Evolutionary conservation across 768 basidiomycete species (phyloP), one percentile per base, ranked within the genome.

Genomic region (Boletus barrowsii): DNA sequence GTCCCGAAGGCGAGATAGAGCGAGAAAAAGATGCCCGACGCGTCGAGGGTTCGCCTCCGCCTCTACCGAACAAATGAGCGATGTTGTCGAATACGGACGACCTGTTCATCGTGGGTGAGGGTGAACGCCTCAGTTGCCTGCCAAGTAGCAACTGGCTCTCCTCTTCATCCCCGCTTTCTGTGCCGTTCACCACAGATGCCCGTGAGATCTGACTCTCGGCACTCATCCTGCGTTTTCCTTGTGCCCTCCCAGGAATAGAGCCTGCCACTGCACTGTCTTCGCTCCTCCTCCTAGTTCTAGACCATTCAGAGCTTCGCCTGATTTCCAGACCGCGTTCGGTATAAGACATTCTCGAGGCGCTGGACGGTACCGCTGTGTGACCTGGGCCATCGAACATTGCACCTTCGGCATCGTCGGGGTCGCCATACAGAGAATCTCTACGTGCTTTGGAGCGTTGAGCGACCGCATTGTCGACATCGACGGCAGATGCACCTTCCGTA

Each of bases 401-500:
- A 18, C 83, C 83, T 44, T 82, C 82, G 46, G 76, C 82, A 59
- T 82, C 80, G 56, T 79, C 82, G 10, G 56, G 48, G 18, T 40
- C 58, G 39, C 79, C 83, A 47, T 82, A 79, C 47, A 84, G 83
- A 5, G 91, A 91, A 62, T 88, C 82, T 18, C 84, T 79, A 40
- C 88, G 78, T n/a, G 81, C 71, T 32, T 72, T 78, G 41, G 77
- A 75, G 48, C 62, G 75, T 57, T 76, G 80, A 35, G 73, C 72
- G n/a, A 87, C 61, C 17, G 80, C 90, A 58, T 76, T 69, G 54
- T 81, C 70, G 42, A 95, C 91, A 56, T 92, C 92, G 30, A 83
- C 74, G 8, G 83, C 76, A 11, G 88, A 86, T 33, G 92, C 92
- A 39, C 90, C 91, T 62, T 94, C 92, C 2, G 92, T 93, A 68